Evolutionary conservation across 345 rosid genomes (phyloP).

Genomic region (Brassica nigra): DNA sequence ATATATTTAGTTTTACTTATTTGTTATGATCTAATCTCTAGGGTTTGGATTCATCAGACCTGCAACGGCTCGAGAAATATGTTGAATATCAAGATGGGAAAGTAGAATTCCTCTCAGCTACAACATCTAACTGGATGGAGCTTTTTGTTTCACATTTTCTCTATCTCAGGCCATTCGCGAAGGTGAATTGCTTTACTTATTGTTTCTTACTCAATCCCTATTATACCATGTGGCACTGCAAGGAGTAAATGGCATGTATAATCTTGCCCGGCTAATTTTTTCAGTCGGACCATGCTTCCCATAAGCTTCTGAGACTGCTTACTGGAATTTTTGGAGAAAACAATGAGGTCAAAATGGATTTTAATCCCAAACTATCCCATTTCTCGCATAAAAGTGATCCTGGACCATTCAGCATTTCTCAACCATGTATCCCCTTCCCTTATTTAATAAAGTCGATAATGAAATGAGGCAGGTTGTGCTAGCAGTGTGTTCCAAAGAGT

Average conservation of each 20-base stretch:
- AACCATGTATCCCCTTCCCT: no score
- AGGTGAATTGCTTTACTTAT: constrained; percentile 44
- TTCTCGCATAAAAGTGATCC: no score
- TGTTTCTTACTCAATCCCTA: constrained; percentile 7
- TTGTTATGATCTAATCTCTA: no score
- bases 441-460: not conserved
- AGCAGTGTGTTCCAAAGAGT: constrained; percentile 88
- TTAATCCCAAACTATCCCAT: no score
- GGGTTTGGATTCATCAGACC: constrained; percentile 44
- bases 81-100: constrained; percentile 88
- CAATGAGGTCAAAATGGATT: no score
- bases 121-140: constrained; percentile 76
- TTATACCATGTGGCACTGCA: constrained; percentile 37
- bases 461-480: constrained; percentile 67
- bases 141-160: constrained; percentile 76
- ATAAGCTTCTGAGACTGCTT: constrained; percentile 53
- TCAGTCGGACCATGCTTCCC: constrained; percentile 66
- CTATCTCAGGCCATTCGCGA: constrained; percentile 82
- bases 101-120: constrained; percentile 51
- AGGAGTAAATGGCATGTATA: constrained; percentile 91
- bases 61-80: constrained; percentile 83
- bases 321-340: constrained; percentile 53
- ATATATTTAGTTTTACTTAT: no score
- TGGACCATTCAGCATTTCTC: no score
- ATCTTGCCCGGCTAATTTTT: constrained; percentile 75